phyloP scores from a whole-genome alignment of 2,329 filamentous ascomycete genomes.

The Lasiodiplodia hormozganensis region DNA sequence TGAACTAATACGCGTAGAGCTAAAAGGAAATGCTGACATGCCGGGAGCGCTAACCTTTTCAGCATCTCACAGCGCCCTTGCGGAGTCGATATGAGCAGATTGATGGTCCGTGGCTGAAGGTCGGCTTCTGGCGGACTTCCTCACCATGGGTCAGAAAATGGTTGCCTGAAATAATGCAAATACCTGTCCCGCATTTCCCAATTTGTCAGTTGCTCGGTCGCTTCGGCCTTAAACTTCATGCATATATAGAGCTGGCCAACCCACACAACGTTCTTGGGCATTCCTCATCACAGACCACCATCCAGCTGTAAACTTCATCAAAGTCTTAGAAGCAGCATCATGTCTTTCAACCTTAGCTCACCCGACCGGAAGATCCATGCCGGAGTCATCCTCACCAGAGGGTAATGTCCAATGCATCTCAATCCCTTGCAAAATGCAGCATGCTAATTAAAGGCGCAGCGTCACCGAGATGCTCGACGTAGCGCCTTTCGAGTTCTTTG shows the following conservation, averaged over 20 bases:
- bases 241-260: neutral
- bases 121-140: neutral
- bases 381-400: conserved; percentile 35
- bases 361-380: conserved; percentile 33
- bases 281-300: neutral
- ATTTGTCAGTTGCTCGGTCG: neutral
- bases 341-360: conserved; percentile 30
- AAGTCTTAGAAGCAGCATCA: neutral
- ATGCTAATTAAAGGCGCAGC: conserved; percentile 12
- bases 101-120: neutral
- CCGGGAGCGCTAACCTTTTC: too few species aligned
- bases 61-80: neutral
- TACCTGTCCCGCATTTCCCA: neutral
- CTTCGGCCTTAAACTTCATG: neutral
- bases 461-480: conserved; percentile 41
- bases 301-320: neutral
- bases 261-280: neutral
- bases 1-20: neutral
- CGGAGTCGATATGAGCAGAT: neutral
- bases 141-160: neutral
- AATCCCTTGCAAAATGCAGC: neutral
- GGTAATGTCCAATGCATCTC: neutral
- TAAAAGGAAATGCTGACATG: too few species aligned
- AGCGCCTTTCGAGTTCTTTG: conserved; percentile 40
- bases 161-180: neutral